Base-by-base conservation (phyloP, 1,284 basidiomycete species). In the Malassezia obtusa region DNA sequence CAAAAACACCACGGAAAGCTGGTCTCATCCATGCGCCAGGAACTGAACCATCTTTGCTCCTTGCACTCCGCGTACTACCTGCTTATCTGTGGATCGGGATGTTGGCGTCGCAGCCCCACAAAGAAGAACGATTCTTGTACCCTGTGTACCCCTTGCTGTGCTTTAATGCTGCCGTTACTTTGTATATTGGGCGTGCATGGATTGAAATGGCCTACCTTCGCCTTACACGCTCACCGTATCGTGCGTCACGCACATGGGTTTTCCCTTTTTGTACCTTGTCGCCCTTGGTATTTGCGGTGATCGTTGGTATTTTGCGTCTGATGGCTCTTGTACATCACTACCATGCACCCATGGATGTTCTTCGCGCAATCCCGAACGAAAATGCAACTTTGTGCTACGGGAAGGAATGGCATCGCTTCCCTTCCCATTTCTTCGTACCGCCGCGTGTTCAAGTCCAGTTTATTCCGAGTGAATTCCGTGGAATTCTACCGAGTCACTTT, bases 61-160 rank as follows among this genome's bases (percentile, higher is more conserved):
- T 96, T 36, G 80, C 80, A 0, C 68, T 91, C 50, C 81, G 91
- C 38, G 77, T 96, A 15, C 75, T 81, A 6, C 90, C 90, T 1
- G 81, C 92, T 65, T 96, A 98, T 76, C 64, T 95, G 25, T 98
- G 94, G 91, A 69, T 86, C 43, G 80, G 75, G 2, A 83, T 94
- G 60, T 77, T 99, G 59, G 83, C 82, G 8, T 59, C 79, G 1
- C 94, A 98, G 76, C 77, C 85, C 5, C 94, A 98, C 77, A 98
- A 98, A 77, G 94, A 99, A 75, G 94, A 98, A 74, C 80, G 94
- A 22, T 98, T 99, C 78, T 86, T 98, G 84, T 98, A 84, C 76
- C 92, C 94, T 1, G 84, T 83, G 1, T 98, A 95, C 75, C 85
- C 89, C 0, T 77, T 96, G 39, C 77, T 98, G 48, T 89, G 87